These are phyloP conservation scores for Pyrus bretschneideri DNA, from an alignment of 306 rosid genomes.

Conservation along the genomic window DNA sequence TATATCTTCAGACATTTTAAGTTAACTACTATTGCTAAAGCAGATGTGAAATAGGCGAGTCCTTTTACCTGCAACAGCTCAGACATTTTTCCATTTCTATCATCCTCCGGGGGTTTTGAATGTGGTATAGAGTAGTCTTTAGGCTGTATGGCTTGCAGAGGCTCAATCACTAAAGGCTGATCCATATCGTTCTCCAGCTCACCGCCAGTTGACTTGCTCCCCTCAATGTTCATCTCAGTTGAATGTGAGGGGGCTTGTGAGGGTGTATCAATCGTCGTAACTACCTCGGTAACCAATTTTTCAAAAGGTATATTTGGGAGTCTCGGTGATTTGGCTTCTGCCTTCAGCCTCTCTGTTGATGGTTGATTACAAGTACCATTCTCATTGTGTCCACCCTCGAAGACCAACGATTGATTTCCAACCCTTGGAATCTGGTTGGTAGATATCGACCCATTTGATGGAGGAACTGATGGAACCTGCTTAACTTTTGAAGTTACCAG, in stretches of 20 bases:
- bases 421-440: constrained; percentile 27
- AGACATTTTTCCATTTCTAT: constrained; percentile 49
- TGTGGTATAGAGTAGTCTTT: constrained; percentile 20
- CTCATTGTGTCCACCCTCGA: constrained; percentile 29
- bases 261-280: constrained; percentile 28
- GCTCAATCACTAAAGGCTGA: constrained; percentile 45
- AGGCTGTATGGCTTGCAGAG: constrained; percentile 54
- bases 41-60: not conserved
- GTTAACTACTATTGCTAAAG: not conserved
- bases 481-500: constrained; percentile 21
- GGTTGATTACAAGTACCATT: constrained; percentile 21
- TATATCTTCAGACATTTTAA: not conserved
- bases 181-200: constrained; percentile 14
- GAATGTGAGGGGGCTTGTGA: constrained; percentile 29
- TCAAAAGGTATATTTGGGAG: constrained; percentile 36
- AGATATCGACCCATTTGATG: constrained; percentile 33
- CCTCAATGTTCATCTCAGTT: constrained; percentile 27
- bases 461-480: constrained; percentile 12
- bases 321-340: constrained; percentile 25
- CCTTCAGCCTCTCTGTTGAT: constrained; percentile 19
- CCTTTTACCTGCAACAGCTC: constrained; percentile 71
- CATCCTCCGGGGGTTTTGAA: constrained; percentile 30
- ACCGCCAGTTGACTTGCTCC: constrained; percentile 27
- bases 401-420: constrained; percentile 30
- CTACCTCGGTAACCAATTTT: constrained; percentile 46